Percentiles rank a stretch among this genome's conserved stretches.
These are phyloP conservation scores for Psidium guajava DNA, from an alignment of 345 rosid species.

Conservation along the genomic window DNA sequence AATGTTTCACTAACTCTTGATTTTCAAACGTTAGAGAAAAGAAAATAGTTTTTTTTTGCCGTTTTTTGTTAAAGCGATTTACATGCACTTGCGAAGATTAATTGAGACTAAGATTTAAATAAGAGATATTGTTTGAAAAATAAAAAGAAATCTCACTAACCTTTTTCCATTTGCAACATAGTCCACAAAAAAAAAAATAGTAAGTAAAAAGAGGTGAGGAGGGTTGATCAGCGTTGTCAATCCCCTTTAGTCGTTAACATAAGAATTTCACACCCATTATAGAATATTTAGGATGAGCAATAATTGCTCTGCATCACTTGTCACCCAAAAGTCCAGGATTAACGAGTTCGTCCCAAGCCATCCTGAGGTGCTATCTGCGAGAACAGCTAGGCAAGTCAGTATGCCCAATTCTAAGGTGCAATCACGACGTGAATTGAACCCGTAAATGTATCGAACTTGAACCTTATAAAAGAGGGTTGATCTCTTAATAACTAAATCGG, in stretches of 20 bases:
- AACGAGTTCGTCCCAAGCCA: background rate
- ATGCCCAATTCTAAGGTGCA: background rate
- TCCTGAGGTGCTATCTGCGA: background rate
- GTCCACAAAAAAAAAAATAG: background rate
- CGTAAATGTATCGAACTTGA: background rate
- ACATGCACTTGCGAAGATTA: background rate
- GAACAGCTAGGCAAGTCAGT: background rate
- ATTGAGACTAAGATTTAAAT: background rate
- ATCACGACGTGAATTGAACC: background rate
- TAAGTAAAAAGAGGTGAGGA: background rate
- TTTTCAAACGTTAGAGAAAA: no score
- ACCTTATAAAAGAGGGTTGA: background rate
- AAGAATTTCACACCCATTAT: background rate
- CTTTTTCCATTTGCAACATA: background rate
- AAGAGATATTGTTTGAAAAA: background rate
- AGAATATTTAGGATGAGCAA: background rate
- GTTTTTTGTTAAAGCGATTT: background rate
- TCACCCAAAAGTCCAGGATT: background rate
- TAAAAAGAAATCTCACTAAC: background rate
- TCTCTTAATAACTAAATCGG: background rate
- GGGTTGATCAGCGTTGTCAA: background rate
- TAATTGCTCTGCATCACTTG: background rate
- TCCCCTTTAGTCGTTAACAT: background rate
- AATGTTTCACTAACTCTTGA: background rate
- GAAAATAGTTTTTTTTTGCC: background rate